Conservation (phyloP, 1,284 basidiomycete genomes). For the Leucoagaricus sp. region DNA sequence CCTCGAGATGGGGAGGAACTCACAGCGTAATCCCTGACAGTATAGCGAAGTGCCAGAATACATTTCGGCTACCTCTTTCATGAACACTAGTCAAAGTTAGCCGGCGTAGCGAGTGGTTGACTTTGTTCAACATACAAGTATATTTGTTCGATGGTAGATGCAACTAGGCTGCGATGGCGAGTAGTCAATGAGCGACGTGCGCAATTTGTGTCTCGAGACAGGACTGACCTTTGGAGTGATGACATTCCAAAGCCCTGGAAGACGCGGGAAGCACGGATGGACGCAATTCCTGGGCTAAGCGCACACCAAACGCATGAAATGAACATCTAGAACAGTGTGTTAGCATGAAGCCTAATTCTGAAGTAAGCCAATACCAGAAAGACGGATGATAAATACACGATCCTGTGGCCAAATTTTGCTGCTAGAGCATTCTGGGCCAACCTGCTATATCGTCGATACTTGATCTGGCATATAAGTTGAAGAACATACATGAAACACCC, state of each 20-base stretch:
- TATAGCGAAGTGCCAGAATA: conserved; percentile 45
- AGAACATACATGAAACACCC: conserved; percentile 39
- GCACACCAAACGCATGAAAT: conserved; percentile 48
- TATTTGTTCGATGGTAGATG: conserved; percentile 45
- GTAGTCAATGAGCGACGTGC: no score
- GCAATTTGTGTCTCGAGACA: background rate
- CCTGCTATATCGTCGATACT: conserved; percentile 26
- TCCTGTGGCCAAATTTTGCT: conserved; percentile 45
- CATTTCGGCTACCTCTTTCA: conserved; percentile 41
- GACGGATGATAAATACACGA: conserved; percentile 43
- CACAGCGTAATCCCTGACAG: conserved; percentile 45
- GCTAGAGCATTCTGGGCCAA: conserved; percentile 41
- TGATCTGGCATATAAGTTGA: background rate
- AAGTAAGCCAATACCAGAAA: conserved; percentile 28
- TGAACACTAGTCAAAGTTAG: conserved; percentile 33
- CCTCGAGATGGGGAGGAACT: no score
- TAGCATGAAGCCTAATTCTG: background rate
- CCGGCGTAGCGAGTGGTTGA: background rate
- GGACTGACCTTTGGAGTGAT: conserved; percentile 38
- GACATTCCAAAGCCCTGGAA: conserved; percentile 51
- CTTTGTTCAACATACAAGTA: conserved; percentile 34
- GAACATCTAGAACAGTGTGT: conserved; percentile 36
- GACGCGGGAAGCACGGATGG: conserved; percentile 41
- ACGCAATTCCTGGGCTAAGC: conserved; percentile 39
- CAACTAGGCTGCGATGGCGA: conserved; percentile 38